Evolutionary conservation across 2,329 filamentous ascomycete genomes (phyloP).

Genomic region (Arthroderma sp.): DNA sequence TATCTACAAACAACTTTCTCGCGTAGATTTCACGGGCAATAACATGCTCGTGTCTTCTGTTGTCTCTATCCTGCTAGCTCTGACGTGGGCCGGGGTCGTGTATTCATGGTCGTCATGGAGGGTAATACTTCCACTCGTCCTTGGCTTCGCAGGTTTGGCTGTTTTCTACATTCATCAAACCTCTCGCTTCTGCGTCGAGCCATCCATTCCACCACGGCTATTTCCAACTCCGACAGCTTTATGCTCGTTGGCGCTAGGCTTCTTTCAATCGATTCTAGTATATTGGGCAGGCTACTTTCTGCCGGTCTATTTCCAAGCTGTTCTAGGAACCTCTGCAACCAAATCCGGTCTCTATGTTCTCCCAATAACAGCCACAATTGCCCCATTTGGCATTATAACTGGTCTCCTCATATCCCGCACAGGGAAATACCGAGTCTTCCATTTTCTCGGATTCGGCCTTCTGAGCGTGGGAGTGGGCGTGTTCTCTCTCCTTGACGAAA

Average conservation of each 20-base stretch:
- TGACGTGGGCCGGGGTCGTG: conserved; percentile 3
- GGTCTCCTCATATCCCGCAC: conserved; percentile 18
- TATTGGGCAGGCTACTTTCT: conserved; percentile 5
- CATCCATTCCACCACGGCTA: conserved; percentile 2
- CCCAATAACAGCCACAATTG: conserved; percentile 8
- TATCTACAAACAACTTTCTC: conserved; percentile 20
- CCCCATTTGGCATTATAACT: conserved; percentile 14
- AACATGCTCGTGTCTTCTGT: conserved; percentile 2
- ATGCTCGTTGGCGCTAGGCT: neutral
- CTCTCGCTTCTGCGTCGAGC: neutral
- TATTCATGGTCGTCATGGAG: conserved; percentile 4
- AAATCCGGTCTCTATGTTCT: conserved; percentile 5
- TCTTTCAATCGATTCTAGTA: conserved; percentile 1
- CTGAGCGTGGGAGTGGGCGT: conserved; percentile 32
- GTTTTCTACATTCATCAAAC: conserved; percentile 1
- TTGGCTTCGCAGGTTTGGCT: neutral
- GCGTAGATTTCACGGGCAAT: conserved; percentile 2
- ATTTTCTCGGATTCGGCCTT: conserved; percentile 26
- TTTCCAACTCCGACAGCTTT: neutral
- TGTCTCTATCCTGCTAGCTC: conserved; percentile 3
- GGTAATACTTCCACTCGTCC: conserved; percentile 2
- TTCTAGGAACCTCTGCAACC: conserved; percentile 2
- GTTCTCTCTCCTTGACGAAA: conserved; percentile 26
- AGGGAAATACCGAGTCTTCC: conserved; percentile 20
- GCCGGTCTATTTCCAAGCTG: conserved; percentile 5